Evolutionary conservation across 176 grass and related monocot species (phyloP).

Genomic region (Echinochloa phyllopogon): DNA sequence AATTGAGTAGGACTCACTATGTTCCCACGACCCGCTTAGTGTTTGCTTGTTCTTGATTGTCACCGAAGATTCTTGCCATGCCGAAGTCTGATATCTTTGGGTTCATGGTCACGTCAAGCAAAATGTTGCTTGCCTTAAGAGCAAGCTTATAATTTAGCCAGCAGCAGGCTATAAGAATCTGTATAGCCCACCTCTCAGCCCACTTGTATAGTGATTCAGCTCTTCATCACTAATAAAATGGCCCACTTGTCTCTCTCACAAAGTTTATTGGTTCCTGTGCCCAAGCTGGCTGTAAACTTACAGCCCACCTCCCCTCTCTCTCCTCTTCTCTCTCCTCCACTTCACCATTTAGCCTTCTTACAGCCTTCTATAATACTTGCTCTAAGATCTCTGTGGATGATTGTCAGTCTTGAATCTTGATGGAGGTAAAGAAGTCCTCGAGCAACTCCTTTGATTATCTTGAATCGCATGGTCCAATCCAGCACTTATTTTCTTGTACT

Average conservation of each 20-base stretch:
- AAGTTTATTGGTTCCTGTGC: too few relatives aligned
- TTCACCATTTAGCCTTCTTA: too few relatives aligned
- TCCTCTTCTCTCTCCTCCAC: too few relatives aligned
- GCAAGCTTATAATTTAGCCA: too few relatives aligned
- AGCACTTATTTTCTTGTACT: background rate
- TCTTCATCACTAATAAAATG: too few relatives aligned
- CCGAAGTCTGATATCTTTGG: slow-evolving; percentile 62
- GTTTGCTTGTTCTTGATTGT: slow-evolving; percentile 46
- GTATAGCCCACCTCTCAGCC: too few relatives aligned
- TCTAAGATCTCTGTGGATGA: slow-evolving; percentile 62
- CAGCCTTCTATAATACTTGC: too few relatives aligned
- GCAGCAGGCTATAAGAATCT: too few relatives aligned
- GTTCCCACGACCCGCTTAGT: slow-evolving; percentile 55
- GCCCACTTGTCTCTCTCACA: too few relatives aligned
- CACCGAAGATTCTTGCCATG: slow-evolving; percentile 58
- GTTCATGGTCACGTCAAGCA: slow-evolving; percentile 51
- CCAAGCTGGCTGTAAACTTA: too few relatives aligned
- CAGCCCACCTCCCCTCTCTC: too few relatives aligned
- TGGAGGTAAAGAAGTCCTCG: slow-evolving; percentile 65
- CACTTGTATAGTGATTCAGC: too few relatives aligned
- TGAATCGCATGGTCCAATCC: slow-evolving; percentile 51
- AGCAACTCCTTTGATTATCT: slow-evolving; percentile 53
- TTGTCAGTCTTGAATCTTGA: slow-evolving; percentile 55
- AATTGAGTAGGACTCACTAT: slow-evolving; percentile 37
- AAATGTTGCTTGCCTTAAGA: slow-evolving; percentile 52